phyloP scores from a whole-genome alignment of 768 basidiomycete genomes.

The Rickenella mellea region DNA sequence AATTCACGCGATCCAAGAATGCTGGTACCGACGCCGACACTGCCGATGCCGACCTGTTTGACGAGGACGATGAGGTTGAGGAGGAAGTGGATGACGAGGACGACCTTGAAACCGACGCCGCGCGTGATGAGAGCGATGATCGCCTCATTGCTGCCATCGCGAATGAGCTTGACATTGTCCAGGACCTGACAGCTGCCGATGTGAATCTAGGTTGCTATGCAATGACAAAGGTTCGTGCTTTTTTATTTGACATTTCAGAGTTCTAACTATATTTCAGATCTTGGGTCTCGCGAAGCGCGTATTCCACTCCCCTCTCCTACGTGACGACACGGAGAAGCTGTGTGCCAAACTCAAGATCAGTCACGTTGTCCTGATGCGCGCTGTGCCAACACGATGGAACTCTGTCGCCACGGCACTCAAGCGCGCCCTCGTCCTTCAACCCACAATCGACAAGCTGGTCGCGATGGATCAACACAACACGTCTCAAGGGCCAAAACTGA shows the following conservation, averaged over 20 bases:
- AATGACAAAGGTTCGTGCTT: constrained; percentile 7
- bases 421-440: constrained; percentile 8
- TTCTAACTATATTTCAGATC: constrained; percentile 3
- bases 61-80: too few species aligned
- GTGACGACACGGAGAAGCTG: constrained; percentile 3
- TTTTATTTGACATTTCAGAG: not conserved
- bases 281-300: constrained; percentile 5
- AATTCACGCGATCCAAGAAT: constrained; percentile 7
- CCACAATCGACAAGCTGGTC: constrained; percentile 9
- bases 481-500: constrained; percentile 3
- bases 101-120: not conserved
- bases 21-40: constrained; percentile 3
- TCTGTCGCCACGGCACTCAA: constrained; percentile 11
- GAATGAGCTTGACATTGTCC: too few species aligned
- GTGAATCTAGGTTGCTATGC: not conserved
- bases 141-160: too few species aligned
- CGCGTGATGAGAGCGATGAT: too few species aligned
- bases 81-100: too few species aligned
- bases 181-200: too few species aligned
- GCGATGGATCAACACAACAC: constrained; percentile 10
- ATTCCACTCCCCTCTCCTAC: constrained; percentile 5
- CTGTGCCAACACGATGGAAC: constrained; percentile 17
- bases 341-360: constrained; percentile 1
- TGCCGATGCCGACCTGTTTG: constrained; percentile 2
- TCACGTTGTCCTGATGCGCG: constrained; percentile 6